A percentile compares a stretch with the other conserved stretches of the same genome.
These are phyloP conservation scores for Bathelium albidoporum DNA, from an alignment of 495 filamentous ascomycete species.

Conservation along the genomic window DNA sequence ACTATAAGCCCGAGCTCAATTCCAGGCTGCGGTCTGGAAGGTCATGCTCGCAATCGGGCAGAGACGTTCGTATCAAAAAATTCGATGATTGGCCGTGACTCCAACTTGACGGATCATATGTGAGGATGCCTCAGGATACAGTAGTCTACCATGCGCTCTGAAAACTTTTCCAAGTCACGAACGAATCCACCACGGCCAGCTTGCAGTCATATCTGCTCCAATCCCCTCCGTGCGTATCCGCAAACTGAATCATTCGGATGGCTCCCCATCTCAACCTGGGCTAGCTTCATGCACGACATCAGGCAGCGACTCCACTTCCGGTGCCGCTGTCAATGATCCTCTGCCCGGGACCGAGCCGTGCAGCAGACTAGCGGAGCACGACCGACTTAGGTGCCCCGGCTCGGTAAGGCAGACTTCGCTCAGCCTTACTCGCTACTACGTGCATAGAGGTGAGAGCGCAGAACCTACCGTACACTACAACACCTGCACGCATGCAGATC, in stretches of 20 bases:
- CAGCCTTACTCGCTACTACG: background rate
- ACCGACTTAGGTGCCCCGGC: no score
- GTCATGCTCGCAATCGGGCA: background rate
- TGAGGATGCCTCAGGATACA: no score
- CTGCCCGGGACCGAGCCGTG: background rate
- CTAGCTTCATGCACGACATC: slow-evolving; percentile 3
- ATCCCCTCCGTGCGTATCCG: background rate
- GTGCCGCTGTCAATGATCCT: background rate
- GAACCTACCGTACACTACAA: background rate
- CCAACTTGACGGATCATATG: no score
- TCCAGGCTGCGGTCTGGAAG: no score
- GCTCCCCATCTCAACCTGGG: background rate
- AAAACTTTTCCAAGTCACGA: no score
- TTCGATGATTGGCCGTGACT: no score
- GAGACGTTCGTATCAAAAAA: background rate
- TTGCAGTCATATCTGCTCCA: background rate
- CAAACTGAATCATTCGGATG: background rate
- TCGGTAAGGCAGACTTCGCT: background rate
- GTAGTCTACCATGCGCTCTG: no score
- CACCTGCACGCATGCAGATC: background rate
- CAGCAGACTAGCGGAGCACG: no score
- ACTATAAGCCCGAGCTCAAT: no score
- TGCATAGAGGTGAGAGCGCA: background rate
- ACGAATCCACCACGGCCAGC: no score
- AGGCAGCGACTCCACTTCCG: background rate